phyloP scores from a whole-genome alignment of 495 filamentous ascomycete species.

The Aspergillus nanangensis region DNA sequence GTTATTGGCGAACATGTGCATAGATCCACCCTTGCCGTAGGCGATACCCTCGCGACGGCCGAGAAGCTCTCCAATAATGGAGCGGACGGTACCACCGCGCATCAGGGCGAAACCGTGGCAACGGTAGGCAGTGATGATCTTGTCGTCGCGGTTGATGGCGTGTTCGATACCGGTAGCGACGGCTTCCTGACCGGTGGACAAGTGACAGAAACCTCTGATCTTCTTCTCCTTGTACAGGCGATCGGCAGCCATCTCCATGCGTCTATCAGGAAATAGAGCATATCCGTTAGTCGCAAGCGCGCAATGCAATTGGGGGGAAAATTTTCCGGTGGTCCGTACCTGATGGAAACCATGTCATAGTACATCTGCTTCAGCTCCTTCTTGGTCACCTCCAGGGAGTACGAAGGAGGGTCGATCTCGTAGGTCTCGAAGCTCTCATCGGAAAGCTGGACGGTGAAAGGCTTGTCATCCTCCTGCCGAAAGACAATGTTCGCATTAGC shows the following conservation, averaged over 20 bases:
- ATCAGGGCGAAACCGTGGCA: constrained; percentile 98
- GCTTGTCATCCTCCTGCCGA: constrained; percentile 82
- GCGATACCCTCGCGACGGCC: constrained; percentile 94
- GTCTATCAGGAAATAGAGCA: no score
- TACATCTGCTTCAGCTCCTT: constrained; percentile 98
- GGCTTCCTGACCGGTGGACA: constrained; percentile 96
- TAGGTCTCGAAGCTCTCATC: constrained; percentile 99
- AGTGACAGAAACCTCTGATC: constrained; percentile 98
- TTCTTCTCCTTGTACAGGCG: constrained; percentile 99
- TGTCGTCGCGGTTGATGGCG: constrained; percentile 83
- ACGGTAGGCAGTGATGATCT: constrained; percentile 95
- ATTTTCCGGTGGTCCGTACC: constrained; percentile 51
- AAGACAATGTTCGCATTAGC: constrained; percentile 22
- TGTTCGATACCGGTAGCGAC: constrained; percentile 97
- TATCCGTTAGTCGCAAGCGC: no score
- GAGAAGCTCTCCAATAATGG: constrained; percentile 94
- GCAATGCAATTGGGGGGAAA: constrained; percentile 1
- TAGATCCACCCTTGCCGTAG: constrained; percentile 97
- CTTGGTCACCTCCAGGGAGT: constrained; percentile 91
- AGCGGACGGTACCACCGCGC: constrained; percentile 87
- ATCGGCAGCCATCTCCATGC: constrained; percentile 99
- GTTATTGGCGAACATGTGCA: constrained; percentile 99
- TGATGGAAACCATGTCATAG: constrained; percentile 88
- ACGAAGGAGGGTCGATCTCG: constrained; percentile 91
- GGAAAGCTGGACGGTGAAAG: constrained; percentile 86